These are phyloP conservation scores for Colletotrichum tamarilloi DNA, from an alignment of 2,329 filamentous ascomycete species.

Conservation along the genomic window DNA sequence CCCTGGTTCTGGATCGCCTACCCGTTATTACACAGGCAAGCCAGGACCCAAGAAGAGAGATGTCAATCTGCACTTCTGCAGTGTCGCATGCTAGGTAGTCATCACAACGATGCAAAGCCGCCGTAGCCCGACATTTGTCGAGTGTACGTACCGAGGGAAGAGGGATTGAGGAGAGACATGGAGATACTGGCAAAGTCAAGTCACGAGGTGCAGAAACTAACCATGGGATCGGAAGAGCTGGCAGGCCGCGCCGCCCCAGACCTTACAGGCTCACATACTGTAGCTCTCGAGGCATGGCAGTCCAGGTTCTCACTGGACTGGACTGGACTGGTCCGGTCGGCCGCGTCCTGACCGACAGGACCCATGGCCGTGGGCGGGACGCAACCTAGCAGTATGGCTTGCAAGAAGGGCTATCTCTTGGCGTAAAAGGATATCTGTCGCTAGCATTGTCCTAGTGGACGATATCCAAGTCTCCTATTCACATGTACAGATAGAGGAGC, in stretches of 20 bases:
- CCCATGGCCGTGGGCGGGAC: slow-evolving; percentile 28
- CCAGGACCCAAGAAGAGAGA: neutral
- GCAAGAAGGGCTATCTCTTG: slow-evolving; percentile 21
- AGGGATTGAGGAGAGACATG: neutral
- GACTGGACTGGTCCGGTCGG: slow-evolving; percentile 9
- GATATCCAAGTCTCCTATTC: neutral
- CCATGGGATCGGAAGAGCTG: slow-evolving; percentile 10
- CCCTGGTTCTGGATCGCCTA: neutral
- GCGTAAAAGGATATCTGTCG: neutral
- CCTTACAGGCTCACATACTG: neutral
- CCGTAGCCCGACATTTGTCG: neutral
- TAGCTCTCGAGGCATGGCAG: neutral
- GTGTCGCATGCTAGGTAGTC: neutral
- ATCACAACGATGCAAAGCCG: neutral
- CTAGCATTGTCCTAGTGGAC: neutral
- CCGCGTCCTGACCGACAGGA: slow-evolving; percentile 28
- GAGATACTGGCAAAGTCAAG: slow-evolving; percentile 16
- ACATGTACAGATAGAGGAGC: neutral
- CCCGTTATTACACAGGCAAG: neutral
- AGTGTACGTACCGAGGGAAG: neutral
- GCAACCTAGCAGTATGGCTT: slow-evolving; percentile 25
- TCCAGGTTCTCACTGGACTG: slow-evolving; percentile 19
- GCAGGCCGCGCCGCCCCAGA: neutral
- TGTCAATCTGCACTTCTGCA: neutral
- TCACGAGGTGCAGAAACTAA: slow-evolving; percentile 18